Evolutionary conservation across 129 eudicot species (phyloP).

Genomic region (Saussurea involucrata): DNA sequence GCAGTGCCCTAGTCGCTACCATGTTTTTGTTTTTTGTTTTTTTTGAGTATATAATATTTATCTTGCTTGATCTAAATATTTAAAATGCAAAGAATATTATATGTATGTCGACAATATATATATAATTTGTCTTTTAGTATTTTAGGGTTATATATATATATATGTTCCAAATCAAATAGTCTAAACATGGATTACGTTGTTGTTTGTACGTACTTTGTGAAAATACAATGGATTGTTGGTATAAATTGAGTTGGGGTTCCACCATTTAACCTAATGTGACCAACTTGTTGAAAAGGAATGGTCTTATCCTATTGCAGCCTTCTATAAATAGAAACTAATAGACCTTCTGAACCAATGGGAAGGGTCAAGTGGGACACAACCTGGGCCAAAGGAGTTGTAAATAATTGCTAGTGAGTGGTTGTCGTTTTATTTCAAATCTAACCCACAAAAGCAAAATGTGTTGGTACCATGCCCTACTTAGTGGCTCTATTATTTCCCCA

Average conservation of each 20-base stretch:
- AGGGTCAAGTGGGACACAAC: neutral
- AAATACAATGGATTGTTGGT: neutral
- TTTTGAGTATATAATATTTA: too few relatives aligned
- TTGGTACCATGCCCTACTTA: slow-evolving; percentile 10
- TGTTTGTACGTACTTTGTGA: neutral
- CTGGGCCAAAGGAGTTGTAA: slow-evolving; percentile 6
- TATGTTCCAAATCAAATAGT: neutral
- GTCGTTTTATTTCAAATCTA: slow-evolving; percentile 20
- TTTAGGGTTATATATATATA: neutral
- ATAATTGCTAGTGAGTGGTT: slow-evolving; percentile 27
- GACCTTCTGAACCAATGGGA: neutral
- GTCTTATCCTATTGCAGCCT: slow-evolving; percentile 4
- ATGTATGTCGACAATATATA: neutral
- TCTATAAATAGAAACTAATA: slow-evolving; percentile 7
- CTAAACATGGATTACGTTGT: neutral
- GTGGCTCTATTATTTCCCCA: slow-evolving; percentile 31
- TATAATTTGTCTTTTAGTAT: neutral
- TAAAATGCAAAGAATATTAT: neutral
- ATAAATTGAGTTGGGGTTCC: neutral
- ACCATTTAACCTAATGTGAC: neutral
- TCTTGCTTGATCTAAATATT: neutral
- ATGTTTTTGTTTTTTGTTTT: too few relatives aligned
- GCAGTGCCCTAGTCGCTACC: neutral
- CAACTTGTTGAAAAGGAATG: neutral
- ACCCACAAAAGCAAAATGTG: slow-evolving; percentile 20